These are phyloP conservation scores for Trametes cinnabarina DNA, from an alignment of 768 basidiomycete genomes.

Conservation along the genomic window DNA sequence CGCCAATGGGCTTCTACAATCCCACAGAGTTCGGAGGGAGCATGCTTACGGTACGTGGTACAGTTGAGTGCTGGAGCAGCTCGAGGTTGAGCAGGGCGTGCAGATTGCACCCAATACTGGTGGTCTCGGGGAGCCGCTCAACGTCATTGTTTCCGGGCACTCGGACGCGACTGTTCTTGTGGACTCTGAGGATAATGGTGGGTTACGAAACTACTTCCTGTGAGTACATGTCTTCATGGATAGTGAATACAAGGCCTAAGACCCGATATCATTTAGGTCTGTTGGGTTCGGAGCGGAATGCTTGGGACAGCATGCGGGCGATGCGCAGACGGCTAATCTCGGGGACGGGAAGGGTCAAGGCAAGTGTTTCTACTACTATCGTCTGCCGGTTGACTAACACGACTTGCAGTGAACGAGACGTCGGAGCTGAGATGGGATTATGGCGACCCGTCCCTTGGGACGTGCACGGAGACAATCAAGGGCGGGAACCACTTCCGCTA, in stretches of 20 bases:
- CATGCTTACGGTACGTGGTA: constrained; percentile 64
- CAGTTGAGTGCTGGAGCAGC: neutral
- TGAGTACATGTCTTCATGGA: constrained; percentile 37
- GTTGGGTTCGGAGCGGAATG: constrained; percentile 76
- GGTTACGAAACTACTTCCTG: constrained; percentile 80
- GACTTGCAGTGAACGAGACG: constrained; percentile 66
- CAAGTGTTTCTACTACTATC: constrained; percentile 35
- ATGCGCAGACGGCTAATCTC: constrained; percentile 67
- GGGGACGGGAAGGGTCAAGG: constrained; percentile 79
- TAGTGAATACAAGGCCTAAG: neutral
- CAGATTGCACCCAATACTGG: constrained; percentile 57
- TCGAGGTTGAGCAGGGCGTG: neutral
- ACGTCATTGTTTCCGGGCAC: constrained; percentile 72
- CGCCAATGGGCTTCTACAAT: constrained; percentile 57
- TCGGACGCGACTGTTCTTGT: constrained; percentile 71
- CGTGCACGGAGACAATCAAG: constrained; percentile 80
- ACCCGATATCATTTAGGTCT: constrained; percentile 43
- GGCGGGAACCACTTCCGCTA: constrained; percentile 90
- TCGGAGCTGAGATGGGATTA: constrained; percentile 86
- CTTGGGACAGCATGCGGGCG: constrained; percentile 75
- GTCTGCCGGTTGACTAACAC: neutral
- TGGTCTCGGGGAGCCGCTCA: constrained; percentile 85
- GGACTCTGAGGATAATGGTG: constrained; percentile 59
- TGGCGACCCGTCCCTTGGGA: constrained; percentile 73
- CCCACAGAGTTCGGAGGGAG: constrained; percentile 58